These are phyloP conservation scores for Leccinum incarnatum DNA, from an alignment of 768 basidiomycete species.

Conservation along the genomic window DNA sequence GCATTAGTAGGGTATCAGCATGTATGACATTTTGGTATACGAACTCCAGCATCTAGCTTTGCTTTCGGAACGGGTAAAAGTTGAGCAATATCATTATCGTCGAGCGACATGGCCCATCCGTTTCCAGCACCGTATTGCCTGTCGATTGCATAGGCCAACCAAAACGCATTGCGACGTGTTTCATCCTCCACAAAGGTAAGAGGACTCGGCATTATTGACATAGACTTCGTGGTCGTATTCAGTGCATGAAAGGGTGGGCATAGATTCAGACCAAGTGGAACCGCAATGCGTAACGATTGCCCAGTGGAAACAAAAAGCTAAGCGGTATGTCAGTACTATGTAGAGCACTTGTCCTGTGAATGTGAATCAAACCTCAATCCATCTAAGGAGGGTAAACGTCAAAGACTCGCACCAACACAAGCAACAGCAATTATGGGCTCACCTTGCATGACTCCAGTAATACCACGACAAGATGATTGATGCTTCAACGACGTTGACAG, in stretches of 20 bases:
- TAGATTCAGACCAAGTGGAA: conserved; percentile 70
- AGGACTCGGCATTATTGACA: conserved; percentile 61
- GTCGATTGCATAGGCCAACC: conserved; percentile 68
- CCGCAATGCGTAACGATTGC: conserved; percentile 52
- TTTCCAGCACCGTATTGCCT: conserved; percentile 65
- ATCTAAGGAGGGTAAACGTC: conserved; percentile 39
- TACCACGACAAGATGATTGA: conserved; percentile 66
- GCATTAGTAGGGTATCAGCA: conserved; percentile 5
- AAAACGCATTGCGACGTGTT: conserved; percentile 68
- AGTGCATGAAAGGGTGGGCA: conserved; percentile 66
- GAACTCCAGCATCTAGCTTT: conserved; percentile 60
- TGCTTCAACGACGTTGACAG: conserved; percentile 37
- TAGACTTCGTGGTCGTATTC: conserved; percentile 51
- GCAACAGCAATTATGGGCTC: conserved; percentile 14
- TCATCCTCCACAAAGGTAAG: conserved; percentile 66
- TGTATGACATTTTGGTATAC: conserved; percentile 16
- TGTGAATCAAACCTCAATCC: conserved; percentile 58
- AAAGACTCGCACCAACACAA: neutral
- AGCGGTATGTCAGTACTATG: conserved; percentile 4
- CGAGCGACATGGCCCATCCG: conserved; percentile 67
- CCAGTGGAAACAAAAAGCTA: conserved; percentile 62
- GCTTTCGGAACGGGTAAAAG: conserved; percentile 61
- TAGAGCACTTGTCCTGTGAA: neutral
- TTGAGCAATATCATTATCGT: conserved; percentile 74
- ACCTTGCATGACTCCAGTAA: conserved; percentile 73